phyloP scores from a whole-genome alignment of 2,329 filamentous ascomycete genomes.

The Sclerotiophoma versabilis region DNA sequence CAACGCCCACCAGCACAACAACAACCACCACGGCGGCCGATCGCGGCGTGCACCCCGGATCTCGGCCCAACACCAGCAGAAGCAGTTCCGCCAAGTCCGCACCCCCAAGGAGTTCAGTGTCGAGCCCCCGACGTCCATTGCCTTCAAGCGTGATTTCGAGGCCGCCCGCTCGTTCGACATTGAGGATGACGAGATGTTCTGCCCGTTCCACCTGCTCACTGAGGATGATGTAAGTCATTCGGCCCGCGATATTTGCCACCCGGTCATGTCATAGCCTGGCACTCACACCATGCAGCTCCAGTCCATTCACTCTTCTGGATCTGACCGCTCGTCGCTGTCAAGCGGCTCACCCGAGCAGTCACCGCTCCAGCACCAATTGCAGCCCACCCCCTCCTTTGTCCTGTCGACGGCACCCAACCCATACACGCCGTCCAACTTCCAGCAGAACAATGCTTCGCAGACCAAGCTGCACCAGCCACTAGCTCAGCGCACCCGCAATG shows the following conservation, averaged over 20 bases:
- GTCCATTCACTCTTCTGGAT: conserved; percentile 86
- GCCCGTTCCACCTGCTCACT: conserved; percentile 82
- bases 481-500: conserved; percentile 87
- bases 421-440: conserved; percentile 67
- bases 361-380: conserved; percentile 82
- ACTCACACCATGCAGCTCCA: conserved; percentile 69
- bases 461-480: conserved; percentile 91
- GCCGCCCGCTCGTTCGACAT: conserved; percentile 92
- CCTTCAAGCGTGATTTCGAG: conserved; percentile 88
- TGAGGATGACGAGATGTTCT: conserved; percentile 96
- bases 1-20: conserved; percentile 69
- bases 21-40: conserved; percentile 71
- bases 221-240: conserved; percentile 79
- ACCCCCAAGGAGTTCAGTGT: conserved; percentile 81
- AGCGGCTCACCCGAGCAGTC: conserved; percentile 94
- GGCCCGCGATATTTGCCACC: conserved; percentile 33
- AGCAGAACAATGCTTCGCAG: conserved; percentile 60
- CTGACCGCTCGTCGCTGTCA: conserved; percentile 92
- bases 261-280: conserved; percentile 32
- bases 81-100: conserved; percentile 84
- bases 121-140: conserved; percentile 76
- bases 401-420: conserved; percentile 70
- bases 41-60: conserved; percentile 84
- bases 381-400: conserved; percentile 73
- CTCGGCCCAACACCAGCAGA: conserved; percentile 82